Percentiles rank a stretch among this genome's conserved stretches.
These are phyloP conservation scores for Phlyctochytrium arcticum DNA, from an alignment of 192 early-diverging fungal species.

Conservation along the genomic window DNA sequence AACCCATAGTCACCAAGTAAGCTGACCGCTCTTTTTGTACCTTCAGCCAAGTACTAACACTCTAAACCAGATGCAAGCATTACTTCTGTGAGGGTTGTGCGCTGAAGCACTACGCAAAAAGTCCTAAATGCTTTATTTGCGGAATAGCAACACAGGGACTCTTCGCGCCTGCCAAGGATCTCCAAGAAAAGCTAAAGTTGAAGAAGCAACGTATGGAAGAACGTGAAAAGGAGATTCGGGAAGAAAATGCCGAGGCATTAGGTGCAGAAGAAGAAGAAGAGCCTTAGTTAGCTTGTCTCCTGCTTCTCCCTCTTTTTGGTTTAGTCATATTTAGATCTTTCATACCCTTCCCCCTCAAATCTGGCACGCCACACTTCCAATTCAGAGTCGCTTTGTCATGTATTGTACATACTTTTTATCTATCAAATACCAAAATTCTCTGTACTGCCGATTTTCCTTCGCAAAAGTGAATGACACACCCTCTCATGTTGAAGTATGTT, in stretches of 20 bases:
- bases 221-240: conserved; percentile 43
- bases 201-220: conserved; percentile 47
- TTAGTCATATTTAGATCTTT: no score
- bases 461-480: no score
- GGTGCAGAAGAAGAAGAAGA: background rate
- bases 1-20: conserved; percentile 86
- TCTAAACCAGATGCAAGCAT: conserved; percentile 69
- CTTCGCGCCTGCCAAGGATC: conserved; percentile 77
- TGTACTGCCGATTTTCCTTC: no score
- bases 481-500: no score
- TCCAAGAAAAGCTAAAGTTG: conserved; percentile 56
- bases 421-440: no score
- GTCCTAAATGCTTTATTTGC: conserved; percentile 89
- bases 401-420: no score
- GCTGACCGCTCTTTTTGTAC: conserved; percentile 5
- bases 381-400: no score
- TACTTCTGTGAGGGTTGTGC: conserved; percentile 98
- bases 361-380: no score
- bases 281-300: background rate
- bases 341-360: no score
- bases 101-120: conserved; percentile 73
- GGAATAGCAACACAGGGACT: conserved; percentile 75
- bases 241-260: background rate
- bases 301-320: background rate
- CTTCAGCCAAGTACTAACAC: background rate